Conservation (phyloP, 2,329 filamentous ascomycete species). For the Tolypocladium paradoxum region DNA sequence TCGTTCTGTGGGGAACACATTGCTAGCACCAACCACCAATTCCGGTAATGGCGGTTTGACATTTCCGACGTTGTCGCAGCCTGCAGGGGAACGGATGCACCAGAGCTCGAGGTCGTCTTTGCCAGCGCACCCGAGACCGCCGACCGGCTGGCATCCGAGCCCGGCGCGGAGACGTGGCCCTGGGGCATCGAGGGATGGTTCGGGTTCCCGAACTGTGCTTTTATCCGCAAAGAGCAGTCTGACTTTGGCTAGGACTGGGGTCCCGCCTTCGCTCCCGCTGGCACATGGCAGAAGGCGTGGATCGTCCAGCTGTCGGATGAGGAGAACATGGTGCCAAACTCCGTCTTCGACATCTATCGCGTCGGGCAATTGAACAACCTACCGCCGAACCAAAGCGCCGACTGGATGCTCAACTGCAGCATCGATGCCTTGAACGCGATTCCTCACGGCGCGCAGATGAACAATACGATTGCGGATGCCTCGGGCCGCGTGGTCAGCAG, state of each 20-base stretch:
- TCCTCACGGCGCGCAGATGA: conserved; percentile 30
- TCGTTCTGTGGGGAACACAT: conserved; percentile 42
- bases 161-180: neutral
- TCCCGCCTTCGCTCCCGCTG: conserved; percentile 49
- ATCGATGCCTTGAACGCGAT: conserved; percentile 43
- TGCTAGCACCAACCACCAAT: conserved; percentile 50
- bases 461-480: conserved; percentile 33
- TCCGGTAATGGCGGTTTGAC: conserved; percentile 50
- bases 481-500: conserved; percentile 24
- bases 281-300: conserved; percentile 50
- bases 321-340: conserved; percentile 25
- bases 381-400: conserved; percentile 41
- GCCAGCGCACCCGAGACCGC: conserved; percentile 9
- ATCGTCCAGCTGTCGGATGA: conserved; percentile 35
- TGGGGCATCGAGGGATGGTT: conserved; percentile 5
- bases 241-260: conserved; percentile 59
- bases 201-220: conserved; percentile 10
- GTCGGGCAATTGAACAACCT: conserved; percentile 47
- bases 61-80: conserved; percentile 31
- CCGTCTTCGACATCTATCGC: conserved; percentile 47
- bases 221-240: conserved; percentile 47
- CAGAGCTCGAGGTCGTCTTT: conserved; percentile 9
- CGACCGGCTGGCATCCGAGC: neutral
- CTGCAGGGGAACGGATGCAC: neutral
- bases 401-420: conserved; percentile 52